Percentiles rank a stretch among this genome's conserved stretches.
Conservation (phyloP, 2,329 filamentous ascomycete species). For the Calonectria hongkongensis region DNA sequence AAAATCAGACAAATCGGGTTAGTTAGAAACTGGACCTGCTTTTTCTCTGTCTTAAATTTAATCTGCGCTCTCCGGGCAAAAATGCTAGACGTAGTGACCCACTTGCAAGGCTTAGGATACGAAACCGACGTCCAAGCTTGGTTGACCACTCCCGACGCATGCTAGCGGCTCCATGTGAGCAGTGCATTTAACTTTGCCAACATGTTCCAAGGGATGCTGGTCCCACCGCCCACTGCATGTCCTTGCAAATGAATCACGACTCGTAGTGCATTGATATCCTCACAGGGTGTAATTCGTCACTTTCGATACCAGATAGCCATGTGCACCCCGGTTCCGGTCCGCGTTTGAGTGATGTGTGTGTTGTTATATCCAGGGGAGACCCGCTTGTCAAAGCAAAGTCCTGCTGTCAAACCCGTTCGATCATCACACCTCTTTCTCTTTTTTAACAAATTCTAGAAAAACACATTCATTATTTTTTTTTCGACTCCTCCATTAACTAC, state of each 20-base stretch:
- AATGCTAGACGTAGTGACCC: no score
- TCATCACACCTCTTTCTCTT: not conserved
- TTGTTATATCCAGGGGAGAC: no score
- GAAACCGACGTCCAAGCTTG: no score
- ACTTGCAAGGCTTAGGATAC: no score
- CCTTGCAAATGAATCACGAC: not conserved
- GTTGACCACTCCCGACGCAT: no score
- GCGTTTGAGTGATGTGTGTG: no score
- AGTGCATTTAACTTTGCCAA: not conserved
- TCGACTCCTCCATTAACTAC: not conserved
- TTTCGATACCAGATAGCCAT: not conserved
- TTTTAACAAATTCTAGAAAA: not conserved
- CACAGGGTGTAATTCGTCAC: not conserved
- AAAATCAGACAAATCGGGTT: no score
- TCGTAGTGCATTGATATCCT: not conserved
- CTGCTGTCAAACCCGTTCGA: not conserved
- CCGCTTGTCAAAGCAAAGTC: not conserved
- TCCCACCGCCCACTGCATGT: not conserved
- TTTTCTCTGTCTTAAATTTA: no score
- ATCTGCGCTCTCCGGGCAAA: no score
- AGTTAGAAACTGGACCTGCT: no score
- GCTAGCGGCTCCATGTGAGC: not conserved
- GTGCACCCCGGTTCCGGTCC: not conserved
- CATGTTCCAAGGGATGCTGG: not conserved
- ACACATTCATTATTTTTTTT: not conserved